Percentiles rank a stretch among this genome's conserved stretches.
phyloP scores from a whole-genome alignment of 768 basidiomycete species.

The Hemileccinum impolitum region DNA sequence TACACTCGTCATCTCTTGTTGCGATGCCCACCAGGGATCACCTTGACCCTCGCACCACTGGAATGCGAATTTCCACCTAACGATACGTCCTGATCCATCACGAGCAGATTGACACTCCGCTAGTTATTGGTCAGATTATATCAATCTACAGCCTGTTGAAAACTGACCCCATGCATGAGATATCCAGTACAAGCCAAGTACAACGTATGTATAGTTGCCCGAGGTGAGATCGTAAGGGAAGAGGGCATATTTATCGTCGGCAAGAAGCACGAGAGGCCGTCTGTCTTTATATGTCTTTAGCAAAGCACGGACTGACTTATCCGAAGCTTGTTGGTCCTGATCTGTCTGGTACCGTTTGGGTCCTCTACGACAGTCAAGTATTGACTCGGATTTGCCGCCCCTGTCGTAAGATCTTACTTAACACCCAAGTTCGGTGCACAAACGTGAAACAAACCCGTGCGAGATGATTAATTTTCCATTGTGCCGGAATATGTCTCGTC shows the following conservation, averaged over 20 bases:
- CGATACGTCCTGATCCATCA: conserved; percentile 50
- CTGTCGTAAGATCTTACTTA: conserved; percentile 32
- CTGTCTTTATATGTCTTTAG: conserved; percentile 51
- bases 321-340: conserved; percentile 63
- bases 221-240: conserved; percentile 69
- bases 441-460: conserved; percentile 58
- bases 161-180: conserved; percentile 49
- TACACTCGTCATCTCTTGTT: background rate
- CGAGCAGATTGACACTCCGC: conserved; percentile 60
- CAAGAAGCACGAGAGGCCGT: conserved; percentile 65
- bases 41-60: conserved; percentile 79
- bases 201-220: conserved; percentile 48
- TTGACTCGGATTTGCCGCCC: conserved; percentile 66
- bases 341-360: conserved; percentile 41
- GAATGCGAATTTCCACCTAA: conserved; percentile 80
- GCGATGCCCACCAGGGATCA: conserved; percentile 46
- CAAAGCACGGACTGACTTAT: conserved; percentile 69
- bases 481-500: conserved; percentile 66
- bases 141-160: background rate
- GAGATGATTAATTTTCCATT: conserved; percentile 74
- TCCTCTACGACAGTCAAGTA: conserved; percentile 41
- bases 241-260: conserved; percentile 67
- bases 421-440: background rate
- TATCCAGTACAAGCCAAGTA: conserved; percentile 63
- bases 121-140: conserved; percentile 17